Conservation (phyloP, 2,329 filamentous ascomycete species). For the Basipetospora chlamydospora region DNA sequence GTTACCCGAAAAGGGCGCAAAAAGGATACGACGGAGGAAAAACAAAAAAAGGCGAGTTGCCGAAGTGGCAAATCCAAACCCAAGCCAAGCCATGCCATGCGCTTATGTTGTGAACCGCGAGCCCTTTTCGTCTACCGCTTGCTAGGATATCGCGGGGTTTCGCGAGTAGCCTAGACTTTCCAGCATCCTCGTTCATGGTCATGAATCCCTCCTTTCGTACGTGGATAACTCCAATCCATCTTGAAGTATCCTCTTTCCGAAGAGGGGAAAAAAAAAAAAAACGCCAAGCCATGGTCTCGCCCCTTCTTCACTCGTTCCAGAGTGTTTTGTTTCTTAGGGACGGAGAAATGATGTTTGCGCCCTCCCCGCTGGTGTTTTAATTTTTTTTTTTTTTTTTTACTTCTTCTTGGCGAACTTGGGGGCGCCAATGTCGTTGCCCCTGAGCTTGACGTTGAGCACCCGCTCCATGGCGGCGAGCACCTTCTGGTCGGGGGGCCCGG, state of each 20-base stretch:
- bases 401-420: slow-evolving; percentile 61
- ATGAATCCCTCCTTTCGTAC: too few relatives aligned
- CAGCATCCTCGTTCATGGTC: too few relatives aligned
- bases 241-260: too few relatives aligned
- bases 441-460: slow-evolving; percentile 74
- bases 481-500: slow-evolving; percentile 70
- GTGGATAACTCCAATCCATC: too few relatives aligned
- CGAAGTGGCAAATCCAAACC: neutral
- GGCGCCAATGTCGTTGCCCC: slow-evolving; percentile 71
- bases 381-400: slow-evolving; percentile 3
- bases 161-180: too few relatives aligned
- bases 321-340: too few relatives aligned
- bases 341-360: too few relatives aligned
- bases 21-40: slow-evolving; percentile 5
- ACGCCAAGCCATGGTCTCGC: neutral
- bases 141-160: too few relatives aligned
- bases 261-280: slow-evolving; percentile 1
- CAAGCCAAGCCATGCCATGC: neutral
- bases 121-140: too few relatives aligned
- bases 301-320: slow-evolving; percentile 1
- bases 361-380: neutral
- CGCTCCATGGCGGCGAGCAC: slow-evolving; percentile 65
- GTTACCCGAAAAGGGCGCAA: neutral
- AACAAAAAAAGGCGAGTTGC: slow-evolving; percentile 8
- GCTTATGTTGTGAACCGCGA: neutral